Percentiles rank a stretch among this genome's conserved stretches.
phyloP scores from a whole-genome alignment of 106 monocot genomes.

The Phalaenopsis equestris region DNA sequence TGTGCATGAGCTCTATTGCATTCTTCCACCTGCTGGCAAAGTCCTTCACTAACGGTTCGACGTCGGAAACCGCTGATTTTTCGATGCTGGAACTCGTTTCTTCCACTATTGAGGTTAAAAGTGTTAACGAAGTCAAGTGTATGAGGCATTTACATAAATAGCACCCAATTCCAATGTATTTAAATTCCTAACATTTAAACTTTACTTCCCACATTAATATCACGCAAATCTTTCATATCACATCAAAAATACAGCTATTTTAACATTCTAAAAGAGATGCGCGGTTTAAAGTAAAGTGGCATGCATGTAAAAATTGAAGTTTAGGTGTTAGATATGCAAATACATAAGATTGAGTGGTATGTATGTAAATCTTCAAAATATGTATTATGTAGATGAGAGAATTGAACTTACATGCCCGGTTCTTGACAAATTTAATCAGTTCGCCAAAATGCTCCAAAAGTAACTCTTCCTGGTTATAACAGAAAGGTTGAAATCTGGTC shows the following conservation, averaged over 20 bases:
- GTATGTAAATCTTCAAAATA: neutral
- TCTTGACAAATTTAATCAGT: conserved; percentile 88
- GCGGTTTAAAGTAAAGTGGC: too few relatives aligned
- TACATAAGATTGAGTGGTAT: too few relatives aligned
- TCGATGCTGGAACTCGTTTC: conserved; percentile 37
- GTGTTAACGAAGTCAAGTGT: neutral
- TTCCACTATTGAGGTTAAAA: conserved; percentile 39
- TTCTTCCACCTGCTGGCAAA: conserved; percentile 80
- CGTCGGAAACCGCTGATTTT: conserved; percentile 48
- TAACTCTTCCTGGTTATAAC: conserved; percentile 74
- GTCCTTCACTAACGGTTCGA: conserved; percentile 77
- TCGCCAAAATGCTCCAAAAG: conserved; percentile 86
- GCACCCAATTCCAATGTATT: too few relatives aligned
- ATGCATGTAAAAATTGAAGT: too few relatives aligned
- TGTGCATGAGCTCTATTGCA: conserved; percentile 96
- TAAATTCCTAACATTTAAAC: too few relatives aligned
- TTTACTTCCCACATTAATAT: too few relatives aligned
- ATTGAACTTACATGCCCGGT: conserved; percentile 58
- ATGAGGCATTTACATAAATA: too few relatives aligned
- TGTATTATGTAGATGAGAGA: neutral
- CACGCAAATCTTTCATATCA: too few relatives aligned
- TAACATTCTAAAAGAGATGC: too few relatives aligned
- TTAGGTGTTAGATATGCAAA: too few relatives aligned
- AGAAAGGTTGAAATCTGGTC: neutral
- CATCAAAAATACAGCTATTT: too few relatives aligned